Conservation (phyloP, 202 grass and related monocot species). For the Zizania palustris region DNA sequence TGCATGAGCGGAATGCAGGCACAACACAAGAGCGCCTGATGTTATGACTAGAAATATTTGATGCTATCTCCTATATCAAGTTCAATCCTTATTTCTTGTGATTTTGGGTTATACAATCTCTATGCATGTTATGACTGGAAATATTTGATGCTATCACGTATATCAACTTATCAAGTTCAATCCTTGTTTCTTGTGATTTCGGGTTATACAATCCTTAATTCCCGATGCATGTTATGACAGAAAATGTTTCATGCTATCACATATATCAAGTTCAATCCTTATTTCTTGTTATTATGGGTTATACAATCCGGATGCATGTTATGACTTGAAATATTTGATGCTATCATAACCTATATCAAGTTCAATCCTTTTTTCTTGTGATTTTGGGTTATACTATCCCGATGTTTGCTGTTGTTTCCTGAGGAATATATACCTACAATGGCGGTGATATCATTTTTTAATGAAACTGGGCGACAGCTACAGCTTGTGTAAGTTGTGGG, state of each 20-base stretch:
- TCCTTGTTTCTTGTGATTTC: background rate
- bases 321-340: conserved; percentile 15
- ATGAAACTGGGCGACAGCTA: background rate
- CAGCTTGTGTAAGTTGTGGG: no score
- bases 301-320: background rate
- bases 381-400: background rate
- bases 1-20: conserved; percentile 14
- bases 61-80: background rate
- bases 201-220: no score
- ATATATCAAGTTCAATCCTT: background rate
- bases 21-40: conserved; percentile 14
- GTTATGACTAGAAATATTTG: conserved; percentile 20
- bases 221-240: conserved; percentile 5
- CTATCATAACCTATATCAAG: background rate
- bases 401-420: background rate
- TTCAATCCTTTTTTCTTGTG: background rate
- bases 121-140: conserved; percentile 13
- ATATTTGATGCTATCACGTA: background rate
- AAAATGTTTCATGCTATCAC: conserved; percentile 12
- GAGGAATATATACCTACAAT: background rate
- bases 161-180: background rate
- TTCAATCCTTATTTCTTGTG: background rate
- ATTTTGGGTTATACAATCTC: background rate
- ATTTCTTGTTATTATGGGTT: background rate
- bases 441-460: background rate